phyloP scores from a whole-genome alignment of 1,284 basidiomycete species.

The Ceratobasidium sp. region DNA sequence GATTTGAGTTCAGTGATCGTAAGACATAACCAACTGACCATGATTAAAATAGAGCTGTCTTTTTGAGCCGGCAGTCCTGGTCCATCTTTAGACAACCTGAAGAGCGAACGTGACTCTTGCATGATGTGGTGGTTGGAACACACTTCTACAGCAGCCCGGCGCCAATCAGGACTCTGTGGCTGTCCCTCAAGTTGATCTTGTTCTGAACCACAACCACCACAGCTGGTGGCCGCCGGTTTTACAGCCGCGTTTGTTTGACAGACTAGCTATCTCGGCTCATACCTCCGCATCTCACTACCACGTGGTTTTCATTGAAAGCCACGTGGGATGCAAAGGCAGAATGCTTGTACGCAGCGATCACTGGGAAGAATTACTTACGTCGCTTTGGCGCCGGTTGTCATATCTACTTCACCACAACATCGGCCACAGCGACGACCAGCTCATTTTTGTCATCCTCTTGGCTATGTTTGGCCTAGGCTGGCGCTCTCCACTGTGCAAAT shows the following conservation, averaged over 20 bases:
- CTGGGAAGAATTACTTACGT: background rate
- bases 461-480: slow-evolving; percentile 37
- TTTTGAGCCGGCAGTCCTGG: slow-evolving; percentile 9
- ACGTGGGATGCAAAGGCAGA: slow-evolving; percentile 30
- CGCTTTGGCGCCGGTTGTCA: slow-evolving; percentile 40
- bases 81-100: slow-evolving; percentile 11
- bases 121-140: slow-evolving; percentile 20
- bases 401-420: slow-evolving; percentile 29
- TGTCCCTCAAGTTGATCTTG: background rate
- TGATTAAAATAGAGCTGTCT: slow-evolving; percentile 3
- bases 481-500: slow-evolving; percentile 16
- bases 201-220: slow-evolving; percentile 7
- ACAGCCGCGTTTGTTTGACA: background rate
- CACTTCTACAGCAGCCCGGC: background rate
- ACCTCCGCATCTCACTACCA: slow-evolving; percentile 1
- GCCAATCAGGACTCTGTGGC: background rate
- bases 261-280: background rate
- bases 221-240: background rate
- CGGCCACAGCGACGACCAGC: slow-evolving; percentile 25
- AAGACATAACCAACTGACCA: background rate
- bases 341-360: slow-evolving; percentile 22
- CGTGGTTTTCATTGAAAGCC: slow-evolving; percentile 39
- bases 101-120: slow-evolving; percentile 26
- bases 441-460: slow-evolving; percentile 21
- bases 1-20: background rate